Conservation (phyloP, 73 alveolate genomes). For the Paramecium caudatum region DNA sequence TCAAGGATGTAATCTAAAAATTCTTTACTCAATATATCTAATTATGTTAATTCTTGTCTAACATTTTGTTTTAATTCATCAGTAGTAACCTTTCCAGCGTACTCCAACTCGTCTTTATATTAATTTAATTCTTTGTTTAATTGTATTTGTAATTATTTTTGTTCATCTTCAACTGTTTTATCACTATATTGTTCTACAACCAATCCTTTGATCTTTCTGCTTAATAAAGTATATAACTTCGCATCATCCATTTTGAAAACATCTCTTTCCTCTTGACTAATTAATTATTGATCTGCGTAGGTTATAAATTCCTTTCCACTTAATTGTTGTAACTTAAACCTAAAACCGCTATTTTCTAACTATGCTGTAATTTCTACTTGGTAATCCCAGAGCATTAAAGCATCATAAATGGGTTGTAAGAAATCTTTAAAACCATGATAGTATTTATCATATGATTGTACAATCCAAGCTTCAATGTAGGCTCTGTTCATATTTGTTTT, state of each 20-base stretch:
- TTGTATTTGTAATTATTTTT: constrained; percentile 55
- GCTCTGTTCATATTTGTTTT: neutral
- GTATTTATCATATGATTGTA: constrained; percentile 41
- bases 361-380: neutral
- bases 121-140: constrained; percentile 57
- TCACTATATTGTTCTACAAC: constrained; percentile 69
- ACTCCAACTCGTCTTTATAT: constrained; percentile 54
- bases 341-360: neutral
- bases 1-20: constrained; percentile 13
- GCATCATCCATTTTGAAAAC: constrained; percentile 70
- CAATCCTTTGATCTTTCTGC: constrained; percentile 68
- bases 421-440: constrained; percentile 59
- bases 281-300: constrained; percentile 44
- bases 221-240: constrained; percentile 29
- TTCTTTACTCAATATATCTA: constrained; percentile 49
- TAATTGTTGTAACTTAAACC: neutral
- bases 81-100: constrained; percentile 20
- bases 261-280: constrained; percentile 70
- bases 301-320: constrained; percentile 3
- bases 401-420: constrained; percentile 16
- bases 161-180: constrained; percentile 58
- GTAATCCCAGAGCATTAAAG: constrained; percentile 18
- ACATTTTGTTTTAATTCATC: constrained; percentile 27
- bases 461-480: constrained; percentile 28
- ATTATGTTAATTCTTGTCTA: constrained; percentile 14